phyloP scores from a whole-genome alignment of 108 stramenopile genomes.

The Epithemia pelagica region DNA sequence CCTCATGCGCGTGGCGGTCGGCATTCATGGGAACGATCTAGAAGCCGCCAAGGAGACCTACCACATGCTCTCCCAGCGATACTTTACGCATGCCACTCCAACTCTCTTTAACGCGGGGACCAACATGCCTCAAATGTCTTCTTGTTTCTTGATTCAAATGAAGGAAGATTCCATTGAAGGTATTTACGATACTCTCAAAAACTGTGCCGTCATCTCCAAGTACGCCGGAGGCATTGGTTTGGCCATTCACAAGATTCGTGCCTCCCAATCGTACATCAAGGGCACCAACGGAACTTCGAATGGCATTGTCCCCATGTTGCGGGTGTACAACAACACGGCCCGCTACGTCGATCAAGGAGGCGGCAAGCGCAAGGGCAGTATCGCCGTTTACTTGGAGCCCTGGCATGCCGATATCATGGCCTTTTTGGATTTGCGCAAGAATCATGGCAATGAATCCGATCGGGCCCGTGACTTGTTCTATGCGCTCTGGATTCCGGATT shows the following conservation, averaged over 20 bases:
- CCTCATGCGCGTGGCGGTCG: constrained; percentile 97
- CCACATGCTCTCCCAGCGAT: constrained; percentile 85
- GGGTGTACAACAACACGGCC: constrained; percentile 99
- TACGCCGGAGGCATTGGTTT: constrained; percentile 99
- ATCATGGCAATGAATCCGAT: constrained; percentile 97
- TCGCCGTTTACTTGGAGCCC: constrained; percentile 98
- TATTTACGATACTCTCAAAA: constrained; percentile 98
- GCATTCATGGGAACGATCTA: constrained; percentile 95
- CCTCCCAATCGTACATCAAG: constrained; percentile 88
- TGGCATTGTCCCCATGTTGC: constrained; percentile 99
- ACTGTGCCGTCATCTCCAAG: constrained; percentile 98
- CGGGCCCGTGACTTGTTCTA: constrained; percentile 98
- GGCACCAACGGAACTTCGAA: constrained; percentile 98
- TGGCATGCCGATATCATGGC: constrained; percentile 99
- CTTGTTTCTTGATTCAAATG: constrained; percentile 93
- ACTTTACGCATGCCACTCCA: constrained; percentile 99
- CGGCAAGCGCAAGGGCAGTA: constrained; percentile 97
- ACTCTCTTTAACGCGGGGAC: constrained; percentile 99
- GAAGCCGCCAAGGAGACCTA: constrained; percentile 92
- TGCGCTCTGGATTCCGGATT: constrained; percentile 97
- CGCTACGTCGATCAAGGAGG: constrained; percentile 99
- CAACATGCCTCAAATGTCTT: constrained; percentile 94
- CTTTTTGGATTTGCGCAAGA: constrained; percentile 96
- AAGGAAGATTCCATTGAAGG: constrained; percentile 98
- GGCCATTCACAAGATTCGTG: constrained; percentile 92